phyloP scores from a whole-genome alignment of 371 early-diverging fungal species.

The Syncephalastrum contaminatum region DNA sequence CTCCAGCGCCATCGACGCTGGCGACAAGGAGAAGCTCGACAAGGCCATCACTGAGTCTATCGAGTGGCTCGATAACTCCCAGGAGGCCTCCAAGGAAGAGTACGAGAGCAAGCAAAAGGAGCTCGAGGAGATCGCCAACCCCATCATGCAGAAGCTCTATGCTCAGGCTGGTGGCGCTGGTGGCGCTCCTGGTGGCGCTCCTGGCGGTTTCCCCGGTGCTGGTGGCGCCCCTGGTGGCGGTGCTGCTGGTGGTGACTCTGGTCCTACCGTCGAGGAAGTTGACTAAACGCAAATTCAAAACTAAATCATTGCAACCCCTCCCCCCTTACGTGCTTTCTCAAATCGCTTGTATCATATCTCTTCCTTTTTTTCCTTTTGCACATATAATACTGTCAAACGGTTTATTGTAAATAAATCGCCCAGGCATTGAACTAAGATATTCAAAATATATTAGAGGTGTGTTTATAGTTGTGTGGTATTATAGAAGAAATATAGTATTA shows the following conservation, averaged over 20 bases:
- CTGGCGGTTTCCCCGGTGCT: constrained; percentile 61
- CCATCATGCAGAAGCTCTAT: constrained; percentile 78
- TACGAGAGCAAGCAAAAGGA: constrained; percentile 87
- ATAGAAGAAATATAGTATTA: background rate
- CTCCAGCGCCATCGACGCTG: constrained; percentile 73
- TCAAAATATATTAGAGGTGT: background rate
- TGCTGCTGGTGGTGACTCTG: constrained; percentile 47
- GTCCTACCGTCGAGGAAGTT: constrained; percentile 85
- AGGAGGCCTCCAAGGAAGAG: constrained; percentile 90
- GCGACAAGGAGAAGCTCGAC: constrained; percentile 83
- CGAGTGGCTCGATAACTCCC: constrained; percentile 84
- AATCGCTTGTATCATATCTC: background rate
- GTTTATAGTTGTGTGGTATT: too few species aligned
- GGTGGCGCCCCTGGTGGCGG: constrained; percentile 59
- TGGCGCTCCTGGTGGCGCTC: constrained; percentile 59
- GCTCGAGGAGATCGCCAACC: constrained; percentile 85
- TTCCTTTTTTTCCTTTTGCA: too few species aligned
- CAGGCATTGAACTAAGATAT: background rate
- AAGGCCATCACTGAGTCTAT: constrained; percentile 82
- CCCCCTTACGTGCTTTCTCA: background rate
- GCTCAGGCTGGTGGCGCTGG: constrained; percentile 85
- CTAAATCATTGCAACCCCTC: background rate
- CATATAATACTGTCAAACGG: too few species aligned
- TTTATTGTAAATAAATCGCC: constrained; percentile 6
- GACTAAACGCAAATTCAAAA: constrained; percentile 40